Percentiles rank a stretch among this genome's conserved stretches.
Conservation (phyloP, 2,329 filamentous ascomycete genomes). For the Helminthosporium solani region DNA sequence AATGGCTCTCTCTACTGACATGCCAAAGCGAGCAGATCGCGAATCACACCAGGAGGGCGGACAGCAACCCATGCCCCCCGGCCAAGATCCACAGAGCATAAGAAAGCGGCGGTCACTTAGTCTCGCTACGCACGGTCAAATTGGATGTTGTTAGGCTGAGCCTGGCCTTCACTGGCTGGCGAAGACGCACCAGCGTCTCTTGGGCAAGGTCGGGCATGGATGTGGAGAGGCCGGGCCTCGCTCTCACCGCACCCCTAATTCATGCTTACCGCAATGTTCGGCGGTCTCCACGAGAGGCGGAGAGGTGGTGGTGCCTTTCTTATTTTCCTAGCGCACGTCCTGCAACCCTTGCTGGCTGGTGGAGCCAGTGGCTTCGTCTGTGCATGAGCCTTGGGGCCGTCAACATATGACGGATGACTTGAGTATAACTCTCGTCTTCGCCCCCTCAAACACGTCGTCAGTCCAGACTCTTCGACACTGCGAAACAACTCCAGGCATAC, state of each 20-base stretch:
- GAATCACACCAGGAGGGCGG: not conserved
- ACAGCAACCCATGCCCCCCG: not conserved
- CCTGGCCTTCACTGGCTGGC: not conserved
- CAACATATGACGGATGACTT: not conserved
- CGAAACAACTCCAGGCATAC: not conserved
- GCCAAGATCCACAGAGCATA: not conserved
- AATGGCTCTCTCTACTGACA: constrained; percentile 1
- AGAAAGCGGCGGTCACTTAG: not conserved
- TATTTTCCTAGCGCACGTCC: not conserved
- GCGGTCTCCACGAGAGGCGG: not conserved
- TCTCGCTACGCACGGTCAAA: not conserved
- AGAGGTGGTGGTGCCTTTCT: not conserved
- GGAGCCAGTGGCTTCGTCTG: not conserved
- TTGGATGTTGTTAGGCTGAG: not conserved
- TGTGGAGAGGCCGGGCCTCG: not conserved
- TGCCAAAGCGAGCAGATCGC: constrained; percentile 4
- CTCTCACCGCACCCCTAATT: not conserved
- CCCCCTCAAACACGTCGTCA: constrained; percentile 24
- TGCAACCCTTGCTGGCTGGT: not conserved
- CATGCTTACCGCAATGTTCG: not conserved
- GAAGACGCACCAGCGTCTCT: not conserved
- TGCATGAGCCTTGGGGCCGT: not conserved
- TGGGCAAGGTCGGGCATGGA: not conserved
- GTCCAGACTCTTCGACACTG: constrained; percentile 32
- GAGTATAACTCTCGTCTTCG: constrained; percentile 34